Percentiles rank a stretch among this genome's conserved stretches.
Evolutionary conservation across 2,329 filamentous ascomycete species (phyloP).

Genomic region (Clathrospora elynae): DNA sequence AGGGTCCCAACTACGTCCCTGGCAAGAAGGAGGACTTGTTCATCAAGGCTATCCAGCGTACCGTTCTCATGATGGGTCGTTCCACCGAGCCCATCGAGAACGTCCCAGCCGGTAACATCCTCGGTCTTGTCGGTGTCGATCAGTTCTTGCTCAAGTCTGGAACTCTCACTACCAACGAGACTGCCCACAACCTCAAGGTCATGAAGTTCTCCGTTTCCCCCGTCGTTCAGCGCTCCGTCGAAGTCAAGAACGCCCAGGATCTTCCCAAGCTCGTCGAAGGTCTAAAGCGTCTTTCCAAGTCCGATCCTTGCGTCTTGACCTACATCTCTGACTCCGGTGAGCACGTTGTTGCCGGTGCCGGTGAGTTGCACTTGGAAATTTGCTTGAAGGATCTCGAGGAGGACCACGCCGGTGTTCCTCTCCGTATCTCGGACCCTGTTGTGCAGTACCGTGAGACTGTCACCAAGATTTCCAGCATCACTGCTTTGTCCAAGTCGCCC

Average conservation of each 20-base stretch:
- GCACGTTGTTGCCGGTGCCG: conserved; percentile 98
- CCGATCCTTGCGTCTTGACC: conserved; percentile 96
- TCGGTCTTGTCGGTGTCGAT: conserved; percentile 98
- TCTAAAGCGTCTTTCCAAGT: conserved; percentile 99
- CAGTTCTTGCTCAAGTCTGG: conserved; percentile 99
- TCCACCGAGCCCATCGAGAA: conserved; percentile 99
- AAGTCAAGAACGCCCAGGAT: conserved; percentile 99
- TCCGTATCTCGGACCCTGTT: conserved; percentile 97
- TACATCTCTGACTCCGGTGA: conserved; percentile 90
- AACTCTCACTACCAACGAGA: conserved; percentile 96
- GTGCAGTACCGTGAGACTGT: conserved; percentile 99
- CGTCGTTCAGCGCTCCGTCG: conserved; percentile 96
- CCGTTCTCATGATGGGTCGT: conserved; percentile 99
- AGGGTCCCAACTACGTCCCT: conserved; percentile 97
- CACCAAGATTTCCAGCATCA: conserved; percentile 81
- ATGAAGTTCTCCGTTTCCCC: conserved; percentile 99
- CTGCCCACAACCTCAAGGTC: conserved; percentile 99
- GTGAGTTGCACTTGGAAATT: conserved; percentile 99
- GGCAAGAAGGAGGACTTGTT: conserved; percentile 99
- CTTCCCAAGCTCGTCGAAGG: conserved; percentile 99
- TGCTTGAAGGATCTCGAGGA: conserved; percentile 99
- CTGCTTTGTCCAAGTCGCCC: conserved; percentile 97
- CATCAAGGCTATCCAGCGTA: conserved; percentile 99
- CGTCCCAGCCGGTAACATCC: conserved; percentile 99
- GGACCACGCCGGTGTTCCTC: conserved; percentile 97